Conservation (phyloP, 1,139 yeast genomes). For the Hyphopichia fennica region DNA sequence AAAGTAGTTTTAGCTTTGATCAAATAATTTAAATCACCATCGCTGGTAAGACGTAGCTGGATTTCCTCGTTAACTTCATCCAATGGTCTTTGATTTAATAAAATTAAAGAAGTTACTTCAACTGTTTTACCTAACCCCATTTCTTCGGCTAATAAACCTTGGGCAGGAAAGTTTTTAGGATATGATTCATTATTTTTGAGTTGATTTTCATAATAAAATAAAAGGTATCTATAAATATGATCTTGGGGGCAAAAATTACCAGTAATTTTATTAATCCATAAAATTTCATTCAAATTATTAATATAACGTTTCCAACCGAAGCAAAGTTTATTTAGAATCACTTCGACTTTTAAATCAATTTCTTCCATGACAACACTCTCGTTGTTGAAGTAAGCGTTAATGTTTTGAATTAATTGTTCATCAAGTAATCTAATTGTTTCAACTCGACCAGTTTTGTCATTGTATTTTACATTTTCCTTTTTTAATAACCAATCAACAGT, state of each 20-base stretch:
- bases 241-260: conserved; percentile 43
- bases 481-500: conserved; percentile 66
- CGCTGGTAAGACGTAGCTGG: conserved; percentile 33
- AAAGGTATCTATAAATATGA: conserved; percentile 27
- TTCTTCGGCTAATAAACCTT: conserved; percentile 82
- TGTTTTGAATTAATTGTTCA: background rate
- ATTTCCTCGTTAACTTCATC: conserved; percentile 44
- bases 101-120: conserved; percentile 67
- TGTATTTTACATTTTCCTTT: conserved; percentile 54
- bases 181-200: conserved; percentile 8
- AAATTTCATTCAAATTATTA: conserved; percentile 11
- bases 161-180: conserved; percentile 42
- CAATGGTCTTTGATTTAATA: conserved; percentile 55
- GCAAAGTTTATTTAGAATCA: conserved; percentile 35
- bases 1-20: conserved; percentile 66
- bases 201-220: conserved; percentile 16
- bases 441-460: conserved; percentile 24
- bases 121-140: conserved; percentile 97
- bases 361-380: conserved; percentile 6
- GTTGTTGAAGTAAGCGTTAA: background rate
- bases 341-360: conserved; percentile 15
- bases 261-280: conserved; percentile 53
- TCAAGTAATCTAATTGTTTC: conserved; percentile 15
- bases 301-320: conserved; percentile 52
- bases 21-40: conserved; percentile 44